Base-by-base conservation (phyloP, 1,284 basidiomycete genomes). In the Leucoagaricus sp. region DNA sequence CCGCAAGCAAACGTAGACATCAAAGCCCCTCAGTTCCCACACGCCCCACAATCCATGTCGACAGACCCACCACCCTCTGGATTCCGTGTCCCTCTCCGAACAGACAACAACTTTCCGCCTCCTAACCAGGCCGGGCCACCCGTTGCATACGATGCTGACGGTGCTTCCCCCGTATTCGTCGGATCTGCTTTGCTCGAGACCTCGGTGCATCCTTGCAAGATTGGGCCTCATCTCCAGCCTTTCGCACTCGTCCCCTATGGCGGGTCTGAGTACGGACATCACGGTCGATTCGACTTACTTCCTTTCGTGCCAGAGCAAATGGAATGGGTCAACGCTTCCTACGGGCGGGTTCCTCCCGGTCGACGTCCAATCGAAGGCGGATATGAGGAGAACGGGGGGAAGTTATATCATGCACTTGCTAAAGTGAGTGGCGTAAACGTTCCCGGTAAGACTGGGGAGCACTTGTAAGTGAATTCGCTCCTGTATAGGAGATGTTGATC, bases 191-290 rank as follows among this genome's bases (percentile, higher is more conserved):
- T 91, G 46, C 76, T 89, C 63, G 73, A 76, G 45, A 75, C 75
- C 61, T 81, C 84, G 0, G 86, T 91, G 2, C 89, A 92, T 61
- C 89, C 89, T 7, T 91, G 90, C 80, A 92, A 92, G 75, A 82
- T 92, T 64, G 82, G 73, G 3, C 82, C 85, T 12, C 68, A 75
- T 61, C 76, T 89, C n/a, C 63, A 63, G 15, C 77, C 81, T 67
- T 78, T 49, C 75, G 84, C 66, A 71, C 61, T 77, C 23, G 85
- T 90, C 1, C 75, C 87, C 1, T 90, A 83, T 63, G 89, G 81
- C 7, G 87, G 86, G 5, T 63, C 61, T 3, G 89, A 91, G 69
- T 60, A 74, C 48, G 74, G 71, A 38, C 89, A 91, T 62, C 54
- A 72, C 2, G 88, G 86, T 1, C 74, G 87, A 33, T 91, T 82